Base-by-base conservation (phyloP, 2,329 filamentous ascomycete genomes). In the Penicillium aurantiogriseum region DNA sequence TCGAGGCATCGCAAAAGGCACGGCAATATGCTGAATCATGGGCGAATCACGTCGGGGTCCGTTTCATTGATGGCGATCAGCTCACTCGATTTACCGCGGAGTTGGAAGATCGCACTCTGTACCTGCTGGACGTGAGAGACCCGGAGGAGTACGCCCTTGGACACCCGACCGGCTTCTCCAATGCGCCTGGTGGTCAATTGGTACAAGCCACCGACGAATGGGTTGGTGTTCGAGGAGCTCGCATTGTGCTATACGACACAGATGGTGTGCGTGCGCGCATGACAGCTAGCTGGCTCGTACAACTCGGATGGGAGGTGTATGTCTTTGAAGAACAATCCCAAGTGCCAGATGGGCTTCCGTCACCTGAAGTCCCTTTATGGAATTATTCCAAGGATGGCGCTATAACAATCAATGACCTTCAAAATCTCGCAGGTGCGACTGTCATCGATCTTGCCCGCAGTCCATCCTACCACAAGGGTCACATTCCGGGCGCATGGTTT, bases 191-290 rank as follows among this genome's bases (percentile, higher is more conserved):
- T 36, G 69, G 69, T 21, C 69, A 71, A 61, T 56, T 71, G 42
- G 66, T 71, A 7, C 69, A 71, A 57, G 69, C 69, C 2, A 71
- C 69, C 1, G 69, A 71, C 21, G 69, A 71, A 59, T 71, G 69
- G 69, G 60, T 70, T 2, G 69, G 69, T 35, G 69, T 71, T 23
- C 62, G 69, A 54, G 69, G 69, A 5, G 66, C 61, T 42, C 65
- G 63, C n/a, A 58, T 71, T 47, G 64, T 71, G 17, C 44, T 71
- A 15, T 70, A 69, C 23, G 69, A 71, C 29, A 66, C 57, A 0
- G 69, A 70, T 23, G 68, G 68, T 10, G 67, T 70, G 7, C 54
- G 69, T 57, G 69, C 64, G n/a, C 63, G 59, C 2, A 71, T 71
- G 67, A 66, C 69, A 15, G 69, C 63, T 4, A 69, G 63, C 50